Base-by-base conservation (phyloP, 1,139 yeast species). In the Dujonia santamariae region DNA sequence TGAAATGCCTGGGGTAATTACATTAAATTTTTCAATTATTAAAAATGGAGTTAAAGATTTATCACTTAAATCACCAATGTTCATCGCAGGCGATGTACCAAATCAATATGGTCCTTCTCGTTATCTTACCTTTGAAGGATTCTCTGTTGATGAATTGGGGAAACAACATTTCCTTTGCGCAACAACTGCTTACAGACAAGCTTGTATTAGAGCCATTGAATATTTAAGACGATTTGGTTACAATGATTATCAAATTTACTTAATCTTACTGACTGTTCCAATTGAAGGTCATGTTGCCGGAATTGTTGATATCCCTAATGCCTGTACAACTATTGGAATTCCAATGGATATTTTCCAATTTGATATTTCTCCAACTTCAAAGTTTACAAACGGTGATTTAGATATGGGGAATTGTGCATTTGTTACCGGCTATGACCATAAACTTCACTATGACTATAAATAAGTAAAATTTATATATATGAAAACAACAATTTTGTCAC, bases 331-430 rank as follows among this genome's bases (percentile, higher is more conserved):
- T 0, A 53, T 71, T 25, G 74, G 75, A 1, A 44, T 71, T 6
- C 77, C 77, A 7, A 64, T 70, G 63, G 77, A 71, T 44, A 70
- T 70, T 20, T 71, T 72, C 48, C 73, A 71, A 22, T 69, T 72
- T 44, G 77, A 72, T 38, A 59, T 70, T 19, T 44, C 67, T 13
- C 76, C 76, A 15, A 67, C 61, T 33, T 57, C 59, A 13, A 48
- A 41, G 2, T 48, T 46, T 3, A 41, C 30, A 16, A 50, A 48
- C 20, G 31, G 27, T 11, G 27, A 28, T 16, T 37, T 30, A 22
- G 61, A 62, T 34, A 45, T 53, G 50, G 69, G 65, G 3, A 56
- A 51, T 31, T 68, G 73, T 48, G 72, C 73, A 3, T 59, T 64
- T 24, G 62, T 51, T 3, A 37, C 45, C 7, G 56, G 48, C 30